Evolutionary conservation across 257 asterid genomes (phyloP).

Genomic region (Eucommia ulmoides): DNA sequence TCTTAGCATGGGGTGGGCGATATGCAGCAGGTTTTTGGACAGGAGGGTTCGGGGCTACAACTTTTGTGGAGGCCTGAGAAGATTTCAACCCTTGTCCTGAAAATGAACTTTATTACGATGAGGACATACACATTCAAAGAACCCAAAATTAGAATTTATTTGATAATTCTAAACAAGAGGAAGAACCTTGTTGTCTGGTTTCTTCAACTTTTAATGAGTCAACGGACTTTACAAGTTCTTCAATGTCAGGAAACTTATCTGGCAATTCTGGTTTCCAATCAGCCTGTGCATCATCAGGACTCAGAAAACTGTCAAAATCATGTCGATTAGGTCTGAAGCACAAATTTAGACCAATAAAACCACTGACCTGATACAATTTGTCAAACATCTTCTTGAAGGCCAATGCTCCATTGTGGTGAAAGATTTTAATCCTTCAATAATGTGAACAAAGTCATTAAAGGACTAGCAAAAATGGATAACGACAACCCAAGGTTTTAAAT

Average conservation of each 20-base stretch:
- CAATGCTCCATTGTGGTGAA: slow-evolving; percentile 71
- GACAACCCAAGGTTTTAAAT: too few relatives aligned
- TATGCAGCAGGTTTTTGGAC: slow-evolving; percentile 87
- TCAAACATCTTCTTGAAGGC: slow-evolving; percentile 80
- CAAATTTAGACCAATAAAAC: slow-evolving; percentile 12
- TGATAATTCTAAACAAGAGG: slow-evolving; percentile 6
- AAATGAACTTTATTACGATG: slow-evolving; percentile 13
- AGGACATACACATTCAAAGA: background rate
- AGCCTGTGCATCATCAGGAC: too few relatives aligned
- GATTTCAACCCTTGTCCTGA: slow-evolving; percentile 64
- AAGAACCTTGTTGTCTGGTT: slow-evolving; percentile 46
- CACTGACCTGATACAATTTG: slow-evolving; percentile 77
- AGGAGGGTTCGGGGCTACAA: slow-evolving; percentile 38
- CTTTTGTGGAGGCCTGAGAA: slow-evolving; percentile 34
- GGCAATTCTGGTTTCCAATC: slow-evolving; percentile 92
- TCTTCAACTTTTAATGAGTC: slow-evolving; percentile 58
- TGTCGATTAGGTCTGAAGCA: slow-evolving; percentile 5
- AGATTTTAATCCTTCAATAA: slow-evolving; percentile 71
- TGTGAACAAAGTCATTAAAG: too few relatives aligned
- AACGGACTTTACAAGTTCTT: slow-evolving; percentile 48
- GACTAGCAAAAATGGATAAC: too few relatives aligned
- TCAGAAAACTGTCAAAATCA: slow-evolving; percentile 15
- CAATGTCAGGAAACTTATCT: slow-evolving; percentile 54
- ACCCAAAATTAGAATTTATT: slow-evolving; percentile 4
- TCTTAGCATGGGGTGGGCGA: slow-evolving; percentile 95